phyloP scores from a whole-genome alignment of 2,329 filamentous ascomycete genomes.

The Pseudogymnoascus sp. region DNA sequence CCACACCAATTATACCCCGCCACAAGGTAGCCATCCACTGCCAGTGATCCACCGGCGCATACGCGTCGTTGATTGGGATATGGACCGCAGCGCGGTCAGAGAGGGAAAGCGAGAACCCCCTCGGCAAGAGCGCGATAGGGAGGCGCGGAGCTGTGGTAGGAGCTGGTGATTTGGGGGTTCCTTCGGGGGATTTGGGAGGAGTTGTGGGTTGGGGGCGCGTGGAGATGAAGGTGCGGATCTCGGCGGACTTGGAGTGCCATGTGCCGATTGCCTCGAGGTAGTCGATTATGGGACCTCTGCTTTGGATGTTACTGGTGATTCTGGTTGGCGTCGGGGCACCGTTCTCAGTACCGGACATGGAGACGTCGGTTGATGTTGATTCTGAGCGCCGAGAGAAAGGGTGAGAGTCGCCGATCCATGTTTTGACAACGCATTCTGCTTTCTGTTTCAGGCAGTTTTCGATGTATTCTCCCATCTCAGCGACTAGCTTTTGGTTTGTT shows the following conservation, averaged over 20 bases:
- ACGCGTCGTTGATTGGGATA: slow-evolving; percentile 69
- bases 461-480: slow-evolving; percentile 56
- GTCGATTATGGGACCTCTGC: slow-evolving; percentile 36
- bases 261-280: slow-evolving; percentile 62
- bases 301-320: not conserved
- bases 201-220: slow-evolving; percentile 18
- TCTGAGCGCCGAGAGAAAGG: not conserved
- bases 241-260: slow-evolving; percentile 69
- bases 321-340: not conserved
- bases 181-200: not conserved
- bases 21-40: slow-evolving; percentile 94
- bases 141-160: slow-evolving; percentile 29
- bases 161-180: slow-evolving; percentile 13
- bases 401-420: slow-evolving; percentile 19
- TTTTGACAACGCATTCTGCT: slow-evolving; percentile 22
- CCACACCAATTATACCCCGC: slow-evolving; percentile 76
- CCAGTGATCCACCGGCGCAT: slow-evolving; percentile 85
- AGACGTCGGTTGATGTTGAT: not conserved
- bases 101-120: slow-evolving; percentile 71
- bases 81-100: slow-evolving; percentile 68
- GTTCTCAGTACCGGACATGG: not conserved
- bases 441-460: slow-evolving; percentile 29
- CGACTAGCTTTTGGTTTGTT: slow-evolving; percentile 44
- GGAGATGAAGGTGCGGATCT: slow-evolving; percentile 57
- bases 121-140: slow-evolving; percentile 68